Evolutionary conservation across 805 yeast species (phyloP), one percentile per base, ranked within the genome.

Genomic region (Candida corydali): DNA sequence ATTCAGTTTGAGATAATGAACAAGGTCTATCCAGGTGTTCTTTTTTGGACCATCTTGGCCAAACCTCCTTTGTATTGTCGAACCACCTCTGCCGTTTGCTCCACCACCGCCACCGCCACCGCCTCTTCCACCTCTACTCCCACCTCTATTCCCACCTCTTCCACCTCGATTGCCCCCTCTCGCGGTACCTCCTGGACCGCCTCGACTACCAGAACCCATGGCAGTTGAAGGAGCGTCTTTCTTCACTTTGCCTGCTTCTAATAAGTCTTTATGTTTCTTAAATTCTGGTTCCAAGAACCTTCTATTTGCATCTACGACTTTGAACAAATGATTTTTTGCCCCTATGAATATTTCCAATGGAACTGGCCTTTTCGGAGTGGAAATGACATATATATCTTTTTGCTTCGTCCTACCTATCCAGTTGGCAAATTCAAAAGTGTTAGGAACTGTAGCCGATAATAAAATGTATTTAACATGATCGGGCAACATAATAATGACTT

Each of bases 391-490:
- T 7, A 93, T 91, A 52, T 93, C 95, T 57, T 89, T 91, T 50
- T 86, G 89, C 55, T 93, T 93, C 0, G 98, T 93, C 59, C 98
- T 74, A 4, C 99, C 98, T 14, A 93, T 91, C 99, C 99, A 93
- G 46, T 83, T 86, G 7, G 99, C 99, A 70, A 93, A 93, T 55
- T 93, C 99, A 55, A 76, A 84, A 0, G 98, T 91, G 56, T 93
- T 93, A n/a, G 99, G 98, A 6, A 93, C 98, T 0, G 99, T 93
- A 4, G 99, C 99, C 9, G 96, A 86, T 26, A 93, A 69, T 27
- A 93, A 66, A 44, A 93, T 87, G 50, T 86, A 84, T 53, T 91
- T 91, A 40, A 93, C 93, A 55, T 93, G 97, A 45, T 89, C 96
- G 0, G 98, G 98, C 23, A 93, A 68, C 95, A 93, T 87, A 49